Base-by-base conservation (phyloP, 2,329 filamentous ascomycete species). In the Hypoxylon sp. region DNA sequence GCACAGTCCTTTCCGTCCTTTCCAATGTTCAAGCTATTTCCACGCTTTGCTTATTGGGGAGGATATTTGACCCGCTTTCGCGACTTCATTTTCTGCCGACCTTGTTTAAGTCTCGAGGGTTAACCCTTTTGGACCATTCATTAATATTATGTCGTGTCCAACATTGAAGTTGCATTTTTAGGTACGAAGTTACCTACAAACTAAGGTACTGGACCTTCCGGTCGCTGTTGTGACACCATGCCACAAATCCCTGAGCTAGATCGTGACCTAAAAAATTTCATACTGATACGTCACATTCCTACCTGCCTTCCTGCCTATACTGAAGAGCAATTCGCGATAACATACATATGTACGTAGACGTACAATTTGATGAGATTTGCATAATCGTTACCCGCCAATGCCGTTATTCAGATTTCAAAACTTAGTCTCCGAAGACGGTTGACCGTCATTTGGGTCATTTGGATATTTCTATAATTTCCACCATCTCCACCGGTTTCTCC, bases 181-280 rank as follows among this genome's bases (percentile, higher is more conserved):
- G 48, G 51, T 70, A 63, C 62, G 30, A 46, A 60, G 50, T 51
- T 70, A 70, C 64, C 58, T 58, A 55, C 34, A 63, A 48, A 48
- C 48, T 65, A 70, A 63, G 64, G 61, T 67, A 64, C 53, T 64
- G 52, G 51, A 56, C 46, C n/a, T 46, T 60, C 58, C 59, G 61
- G 51, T 17, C 41, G 50, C 57, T 68, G 60, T 48, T 52, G 68
- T 66, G 52, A 52, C 53, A 64, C 65, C 52, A 59, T 48, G 57
- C 60, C 57, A 60, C 63, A 62, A 67, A 67, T 60, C 65, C 62
- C 14, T 65, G 60, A 58, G 60, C 63, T 50, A 64, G 65, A 69
- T 69, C 65, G 68, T 71, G 66, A 71, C 68, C 63, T 65, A 60
- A 60, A 61, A 70, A 63, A 68, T 67, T 71, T 60, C 60, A 63